Conservation (phyloP, 2,329 filamentous ascomycete genomes). For the Epichloe coenophiala region DNA sequence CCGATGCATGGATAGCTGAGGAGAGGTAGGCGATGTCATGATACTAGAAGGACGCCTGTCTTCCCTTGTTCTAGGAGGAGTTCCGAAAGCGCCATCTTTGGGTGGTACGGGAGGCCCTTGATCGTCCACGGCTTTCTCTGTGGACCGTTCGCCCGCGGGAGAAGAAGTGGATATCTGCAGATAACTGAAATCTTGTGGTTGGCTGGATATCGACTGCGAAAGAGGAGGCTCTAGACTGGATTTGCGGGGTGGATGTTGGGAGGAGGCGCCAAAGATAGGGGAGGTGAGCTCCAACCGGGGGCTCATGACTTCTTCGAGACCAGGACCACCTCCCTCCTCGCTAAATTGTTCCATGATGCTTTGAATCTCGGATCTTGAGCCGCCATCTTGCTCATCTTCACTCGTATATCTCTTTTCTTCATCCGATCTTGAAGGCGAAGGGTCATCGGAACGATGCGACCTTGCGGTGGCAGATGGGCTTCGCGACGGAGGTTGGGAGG, state of each 20-base stretch:
- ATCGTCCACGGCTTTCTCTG: constrained; percentile 28
- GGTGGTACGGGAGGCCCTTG: constrained; percentile 44
- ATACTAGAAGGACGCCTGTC: constrained; percentile 20
- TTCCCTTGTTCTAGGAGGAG: constrained; percentile 23
- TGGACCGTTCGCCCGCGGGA: constrained; percentile 22
- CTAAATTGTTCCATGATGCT: constrained; percentile 96
- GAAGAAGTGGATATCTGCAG: constrained; percentile 27
- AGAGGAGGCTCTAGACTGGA: constrained; percentile 72
- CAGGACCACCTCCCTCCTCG: constrained; percentile 56
- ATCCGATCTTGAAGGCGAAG: constrained; percentile 43
- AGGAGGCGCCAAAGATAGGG: constrained; percentile 54
- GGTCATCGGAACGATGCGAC: constrained; percentile 28
- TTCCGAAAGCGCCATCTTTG: constrained; percentile 39
- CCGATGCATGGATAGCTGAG: constrained; percentile 38
- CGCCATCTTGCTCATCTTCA: constrained; percentile 53
- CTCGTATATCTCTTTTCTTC: constrained; percentile 43
- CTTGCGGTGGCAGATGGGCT: constrained; percentile 41
- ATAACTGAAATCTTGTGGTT: constrained; percentile 34
- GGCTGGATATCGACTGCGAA: constrained; percentile 34
- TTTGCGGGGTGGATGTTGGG: constrained; percentile 65
- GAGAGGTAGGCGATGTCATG: constrained; percentile 28
- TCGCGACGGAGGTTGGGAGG: constrained; percentile 44
- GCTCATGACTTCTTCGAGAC: constrained; percentile 80
- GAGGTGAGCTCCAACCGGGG: constrained; percentile 73
- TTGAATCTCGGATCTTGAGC: constrained; percentile 76